Evolutionary conservation across 345 rosid species (phyloP), one percentile per base, ranked within the genome.

Genomic region (Cardamine chenopodiifolia): DNA sequence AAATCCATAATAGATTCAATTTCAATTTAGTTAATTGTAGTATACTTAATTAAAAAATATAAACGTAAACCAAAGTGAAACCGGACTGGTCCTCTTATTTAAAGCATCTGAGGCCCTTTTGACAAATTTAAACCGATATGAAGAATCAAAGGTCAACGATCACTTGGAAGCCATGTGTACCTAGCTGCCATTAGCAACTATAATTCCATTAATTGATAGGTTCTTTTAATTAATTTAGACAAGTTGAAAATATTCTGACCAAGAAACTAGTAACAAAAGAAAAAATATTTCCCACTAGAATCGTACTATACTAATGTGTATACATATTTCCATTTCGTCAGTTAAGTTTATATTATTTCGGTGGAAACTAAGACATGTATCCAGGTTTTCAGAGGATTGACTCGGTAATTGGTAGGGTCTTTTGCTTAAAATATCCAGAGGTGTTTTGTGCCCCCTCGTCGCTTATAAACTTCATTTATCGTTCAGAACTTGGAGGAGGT

Each of bases 341-440:
- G 1, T 7, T 7, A 28, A 28, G n/a, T 5, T 31, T 31, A 1
- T 31, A 31, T 31, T 31, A 0, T 31, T 31, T 7, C 34, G 6
- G 31, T 44, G 44, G 55, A 8, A 39, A 5, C 5, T 28, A 71
- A 11, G 19, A 62, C 76, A 54, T 64, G 26, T 15, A 3, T 3
- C 42, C 70, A 73, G 64, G 77, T 73, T 65, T 40, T 63, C 9
- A 20, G 28, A 63, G 53, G 31, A 53, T 31, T 40, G 77, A 14
- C 70, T 37, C 39, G 69, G 40, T 67, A 66, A 3, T 17, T 13
- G 40, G 37, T 34, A 34, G 37, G 37, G 22, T 57, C 13, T 72
- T 62, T 40, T 60, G 28, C 45, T 37, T 37, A 8, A 50, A 61
- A 50, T 35, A 8, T 37, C 1, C 0, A 11, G 12, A 45, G 10